Base-by-base conservation (phyloP, 441 rosid genomes). In the Mallotus repandus region DNA sequence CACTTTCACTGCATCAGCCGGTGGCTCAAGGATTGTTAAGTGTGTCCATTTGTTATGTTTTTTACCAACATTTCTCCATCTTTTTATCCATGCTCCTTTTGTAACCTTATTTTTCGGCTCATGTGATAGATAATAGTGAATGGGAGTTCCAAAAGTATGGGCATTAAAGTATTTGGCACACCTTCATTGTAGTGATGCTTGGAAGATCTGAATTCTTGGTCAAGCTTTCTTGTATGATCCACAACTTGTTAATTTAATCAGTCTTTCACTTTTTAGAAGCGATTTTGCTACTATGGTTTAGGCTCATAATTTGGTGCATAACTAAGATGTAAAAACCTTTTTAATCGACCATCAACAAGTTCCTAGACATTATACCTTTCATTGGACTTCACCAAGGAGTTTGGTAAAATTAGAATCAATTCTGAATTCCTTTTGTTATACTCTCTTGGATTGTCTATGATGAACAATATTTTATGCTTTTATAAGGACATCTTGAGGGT, bases 131-230 rank as follows among this genome's bases (percentile, higher is more conserved):
- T 76, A 93, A 93, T 83, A 89, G 92, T 5, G 98, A 93, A 79
- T 91, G 97, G 97, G 97, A 93, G 82, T 93, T 93, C 76, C 98
- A 93, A 80, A 93, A 93, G 75, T 93, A 91, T 35, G 97, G 98
- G 49, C 98, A 90, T 86, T 92, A 85, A 82, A 77, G 29, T 72
- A 46, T 46, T 60, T 29, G 65, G 49, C 59, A n/a, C 18, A 53
- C 1, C 15, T 25, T 52, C 16, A 57, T 21, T 22, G 16, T 5
- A 11, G 12, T n/a, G 25, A n/a, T n/a, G n/a, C n/a, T n/a, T n/a
- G n/a, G n/a, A n/a, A n/a, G n/a, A 54, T 35, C 6, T 48, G 32
- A n/a, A 69, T 69, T 19, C 19, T 4, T 35, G 38, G 38, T 5
- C 38, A 35, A 35, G 4, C 5, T 35, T 35, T 35, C 38, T 4